These are phyloP conservation scores for Phytophthora europaea DNA, from an alignment of 352 stramenopile species.

Conservation along the genomic window DNA sequence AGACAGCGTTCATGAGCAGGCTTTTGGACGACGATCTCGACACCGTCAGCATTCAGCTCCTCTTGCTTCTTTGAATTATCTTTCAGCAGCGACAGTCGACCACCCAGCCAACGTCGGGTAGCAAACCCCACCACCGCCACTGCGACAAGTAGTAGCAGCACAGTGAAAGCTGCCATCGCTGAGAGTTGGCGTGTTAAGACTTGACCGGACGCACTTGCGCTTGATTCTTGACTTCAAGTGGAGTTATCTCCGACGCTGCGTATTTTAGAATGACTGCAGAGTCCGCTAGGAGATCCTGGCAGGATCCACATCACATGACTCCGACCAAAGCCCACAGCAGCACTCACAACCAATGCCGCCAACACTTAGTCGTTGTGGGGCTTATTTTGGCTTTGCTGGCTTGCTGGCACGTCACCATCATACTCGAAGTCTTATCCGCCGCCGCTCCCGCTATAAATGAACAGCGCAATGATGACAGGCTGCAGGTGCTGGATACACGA, in stretches of 20 bases:
- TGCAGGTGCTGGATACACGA: neutral
- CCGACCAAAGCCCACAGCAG: neutral
- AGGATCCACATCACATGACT: neutral
- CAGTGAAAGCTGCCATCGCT: constrained; percentile 29
- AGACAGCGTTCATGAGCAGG: constrained; percentile 26
- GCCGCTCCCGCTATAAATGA: constrained; percentile 34
- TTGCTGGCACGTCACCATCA: constrained; percentile 13
- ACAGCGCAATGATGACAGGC: neutral
- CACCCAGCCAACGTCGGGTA: constrained; percentile 36
- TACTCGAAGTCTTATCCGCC: constrained; percentile 37
- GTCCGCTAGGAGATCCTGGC: neutral
- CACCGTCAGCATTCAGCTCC: constrained; percentile 22
- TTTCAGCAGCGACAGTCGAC: constrained; percentile 24
- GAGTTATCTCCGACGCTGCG: constrained; percentile 9
- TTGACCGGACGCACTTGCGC: neutral
- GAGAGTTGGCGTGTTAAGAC: neutral
- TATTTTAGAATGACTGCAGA: constrained; percentile 26
- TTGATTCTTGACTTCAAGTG: neutral
- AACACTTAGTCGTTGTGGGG: constrained; percentile 15
- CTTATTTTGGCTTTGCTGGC: constrained; percentile 37
- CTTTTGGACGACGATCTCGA: constrained; percentile 65
- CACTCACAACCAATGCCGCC: no score
- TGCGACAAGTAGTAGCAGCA: constrained; percentile 39
- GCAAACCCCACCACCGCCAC: constrained; percentile 40
- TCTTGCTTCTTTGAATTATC: constrained; percentile 48